Evolutionary conservation across 768 basidiomycete genomes (phyloP).

Genomic region (Lactarius tabidus): DNA sequence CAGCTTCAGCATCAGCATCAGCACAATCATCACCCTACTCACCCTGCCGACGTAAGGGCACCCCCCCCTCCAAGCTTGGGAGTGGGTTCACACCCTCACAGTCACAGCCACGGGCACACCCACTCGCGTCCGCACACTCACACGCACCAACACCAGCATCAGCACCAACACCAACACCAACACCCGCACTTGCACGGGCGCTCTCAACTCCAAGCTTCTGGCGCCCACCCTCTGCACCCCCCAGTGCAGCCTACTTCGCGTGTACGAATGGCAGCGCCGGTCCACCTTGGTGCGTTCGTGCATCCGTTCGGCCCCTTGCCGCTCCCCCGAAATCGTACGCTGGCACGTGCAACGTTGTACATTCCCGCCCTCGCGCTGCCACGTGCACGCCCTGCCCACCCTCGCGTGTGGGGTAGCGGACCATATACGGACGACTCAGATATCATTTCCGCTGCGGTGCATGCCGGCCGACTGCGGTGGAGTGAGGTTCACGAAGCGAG

Average conservation of each 20-base stretch:
- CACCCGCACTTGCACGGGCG: conserved; percentile 23
- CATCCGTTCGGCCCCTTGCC: conserved; percentile 58
- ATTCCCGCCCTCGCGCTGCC: conserved; percentile 61
- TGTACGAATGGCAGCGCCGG: conserved; percentile 24
- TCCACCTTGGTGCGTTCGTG: conserved; percentile 54
- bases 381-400: conserved; percentile 46
- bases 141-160: conserved; percentile 28
- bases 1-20: conserved; percentile 9
- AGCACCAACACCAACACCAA: conserved; percentile 26
- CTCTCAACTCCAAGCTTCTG: conserved; percentile 11
- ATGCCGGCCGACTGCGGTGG: conserved; percentile 53
- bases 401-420: conserved; percentile 68
- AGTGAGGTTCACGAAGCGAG: conserved; percentile 38
- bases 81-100: conserved; percentile 24
- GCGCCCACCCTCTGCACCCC: conserved; percentile 3
- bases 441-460: conserved; percentile 62
- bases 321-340: conserved; percentile 31
- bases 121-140: conserved; percentile 26
- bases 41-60: conserved; percentile 6
- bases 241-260: conserved; percentile 8
- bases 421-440: conserved; percentile 75
- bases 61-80: conserved; percentile 9
- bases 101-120: conserved; percentile 26
- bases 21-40: conserved; percentile 13
- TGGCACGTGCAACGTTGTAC: conserved; percentile 45